These are phyloP conservation scores for Mortierella sp. DNA, from an alignment of 371 early-diverging fungal species.

Conservation along the genomic window DNA sequence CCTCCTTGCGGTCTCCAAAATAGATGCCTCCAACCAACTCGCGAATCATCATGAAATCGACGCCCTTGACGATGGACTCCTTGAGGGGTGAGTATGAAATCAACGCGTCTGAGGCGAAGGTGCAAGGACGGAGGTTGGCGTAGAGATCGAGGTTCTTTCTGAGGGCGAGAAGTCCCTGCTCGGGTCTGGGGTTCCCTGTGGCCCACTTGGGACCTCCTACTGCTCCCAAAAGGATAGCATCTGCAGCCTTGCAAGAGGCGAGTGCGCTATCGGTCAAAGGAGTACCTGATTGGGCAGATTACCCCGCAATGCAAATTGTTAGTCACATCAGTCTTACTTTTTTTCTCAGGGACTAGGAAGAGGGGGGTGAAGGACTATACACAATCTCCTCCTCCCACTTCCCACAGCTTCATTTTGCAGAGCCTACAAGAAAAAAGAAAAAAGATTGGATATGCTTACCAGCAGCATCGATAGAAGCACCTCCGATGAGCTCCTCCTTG, in stretches of 20 bases:
- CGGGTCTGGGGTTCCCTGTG: constrained; percentile 88
- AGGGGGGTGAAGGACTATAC: too few relatives aligned
- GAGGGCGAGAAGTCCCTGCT: constrained; percentile 92
- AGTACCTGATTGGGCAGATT: constrained; percentile 58
- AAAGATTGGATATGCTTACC: too few relatives aligned
- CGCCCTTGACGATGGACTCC: constrained; percentile 88
- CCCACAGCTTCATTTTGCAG: too few relatives aligned
- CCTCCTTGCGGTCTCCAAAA: constrained; percentile 93
- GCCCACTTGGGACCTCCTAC: constrained; percentile 98
- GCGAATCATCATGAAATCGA: constrained; percentile 91
- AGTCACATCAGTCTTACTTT: too few relatives aligned
- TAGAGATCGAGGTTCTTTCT: constrained; percentile 92
- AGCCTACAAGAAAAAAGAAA: not conserved
- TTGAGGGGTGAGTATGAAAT: constrained; percentile 88
- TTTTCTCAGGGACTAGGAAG: too few relatives aligned
- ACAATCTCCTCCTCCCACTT: too few relatives aligned
- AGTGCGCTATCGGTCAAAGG: constrained; percentile 87
- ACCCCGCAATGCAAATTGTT: constrained; percentile 2
- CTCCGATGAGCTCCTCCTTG: constrained; percentile 87
- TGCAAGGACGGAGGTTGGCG: constrained; percentile 95
- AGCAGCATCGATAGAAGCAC: constrained; percentile 91
- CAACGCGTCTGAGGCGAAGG: constrained; percentile 90
- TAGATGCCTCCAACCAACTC: constrained; percentile 98
- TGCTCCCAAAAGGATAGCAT: constrained; percentile 95
- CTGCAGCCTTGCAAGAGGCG: constrained; percentile 82